A percentile compares a stretch with the other conserved stretches of the same genome.
phyloP scores from a whole-genome alignment of 805 yeast genomes.

The Candida gorgasii region DNA sequence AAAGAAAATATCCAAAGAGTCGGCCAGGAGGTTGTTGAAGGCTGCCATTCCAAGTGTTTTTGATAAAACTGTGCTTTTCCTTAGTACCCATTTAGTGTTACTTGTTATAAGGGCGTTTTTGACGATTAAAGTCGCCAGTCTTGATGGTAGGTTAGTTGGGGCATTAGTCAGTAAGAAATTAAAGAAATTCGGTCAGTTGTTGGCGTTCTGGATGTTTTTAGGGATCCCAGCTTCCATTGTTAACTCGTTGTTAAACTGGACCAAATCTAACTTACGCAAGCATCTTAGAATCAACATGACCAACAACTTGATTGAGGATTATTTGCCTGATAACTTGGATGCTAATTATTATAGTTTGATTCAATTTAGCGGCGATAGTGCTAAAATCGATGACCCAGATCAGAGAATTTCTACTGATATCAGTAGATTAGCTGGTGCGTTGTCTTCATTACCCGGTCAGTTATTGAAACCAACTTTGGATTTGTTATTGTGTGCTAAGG shows the following conservation, averaged over 20 bases:
- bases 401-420: conserved; percentile 83
- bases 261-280: conserved; percentile 57
- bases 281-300: conserved; percentile 67
- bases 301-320: conserved; percentile 60
- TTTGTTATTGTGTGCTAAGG: conserved; percentile 75
- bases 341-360: conserved; percentile 75
- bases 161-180: conserved; percentile 73
- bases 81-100: conserved; percentile 56
- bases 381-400: conserved; percentile 68
- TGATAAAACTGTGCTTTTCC: conserved; percentile 32
- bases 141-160: conserved; percentile 86
- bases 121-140: conserved; percentile 77
- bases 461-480: conserved; percentile 81
- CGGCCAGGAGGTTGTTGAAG: conserved; percentile 29
- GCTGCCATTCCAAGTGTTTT: conserved; percentile 35
- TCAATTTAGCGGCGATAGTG: conserved; percentile 49
- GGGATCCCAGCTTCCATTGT: conserved; percentile 86
- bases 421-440: conserved; percentile 66
- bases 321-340: conserved; percentile 66
- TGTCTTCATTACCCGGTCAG: conserved; percentile 78
- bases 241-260: conserved; percentile 66
- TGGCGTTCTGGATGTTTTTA: conserved; percentile 76
- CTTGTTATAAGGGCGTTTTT: conserved; percentile 69
- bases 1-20: conserved; percentile 30
- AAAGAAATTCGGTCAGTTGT: conserved; percentile 57